Percentiles rank a stretch among this genome's conserved stretches.
Conservation (phyloP, 2,329 filamentous ascomycete genomes). For the Stromatinia cepivora region DNA sequence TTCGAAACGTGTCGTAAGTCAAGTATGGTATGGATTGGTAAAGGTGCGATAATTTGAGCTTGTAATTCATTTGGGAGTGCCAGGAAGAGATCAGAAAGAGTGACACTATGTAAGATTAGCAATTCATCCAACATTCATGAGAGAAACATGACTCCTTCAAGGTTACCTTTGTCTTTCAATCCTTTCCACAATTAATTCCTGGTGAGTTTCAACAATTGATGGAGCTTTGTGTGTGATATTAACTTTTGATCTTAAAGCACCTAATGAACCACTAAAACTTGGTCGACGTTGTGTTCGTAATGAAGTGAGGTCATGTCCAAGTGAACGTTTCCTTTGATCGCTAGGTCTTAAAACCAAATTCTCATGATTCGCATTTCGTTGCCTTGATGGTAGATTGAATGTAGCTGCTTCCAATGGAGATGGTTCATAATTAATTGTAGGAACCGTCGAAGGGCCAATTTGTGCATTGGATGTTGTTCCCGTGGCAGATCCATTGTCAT, state of each 20-base stretch:
- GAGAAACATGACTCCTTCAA: background rate
- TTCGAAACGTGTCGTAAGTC: slow-evolving; percentile 59
- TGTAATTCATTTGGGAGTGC: slow-evolving; percentile 62
- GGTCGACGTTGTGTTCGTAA: slow-evolving; percentile 39
- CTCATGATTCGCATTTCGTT: slow-evolving; percentile 30
- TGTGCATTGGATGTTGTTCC: slow-evolving; percentile 34
- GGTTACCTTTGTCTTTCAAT: slow-evolving; percentile 32
- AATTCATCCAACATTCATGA: background rate
- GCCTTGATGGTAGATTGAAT: slow-evolving; percentile 38
- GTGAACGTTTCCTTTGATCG: slow-evolving; percentile 41
- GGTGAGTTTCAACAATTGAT: slow-evolving; percentile 36
- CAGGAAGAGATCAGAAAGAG: slow-evolving; percentile 59
- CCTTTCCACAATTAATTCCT: slow-evolving; percentile 35
- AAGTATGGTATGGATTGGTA: slow-evolving; percentile 61
- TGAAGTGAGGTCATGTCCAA: slow-evolving; percentile 39
- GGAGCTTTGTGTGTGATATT: slow-evolving; percentile 36
- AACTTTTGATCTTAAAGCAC: slow-evolving; percentile 39
- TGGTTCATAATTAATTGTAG: slow-evolving; percentile 19
- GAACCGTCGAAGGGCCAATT: slow-evolving; percentile 27
- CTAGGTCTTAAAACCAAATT: slow-evolving; percentile 32
- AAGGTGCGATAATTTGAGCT: slow-evolving; percentile 59
- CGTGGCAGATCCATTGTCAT: slow-evolving; percentile 36
- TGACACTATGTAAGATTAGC: slow-evolving; percentile 35
- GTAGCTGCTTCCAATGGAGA: slow-evolving; percentile 30
- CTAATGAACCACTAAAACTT: slow-evolving; percentile 39